Base-by-base conservation (phyloP, 2,329 filamentous ascomycete species). In the Pyrenochaeta sp. region DNA sequence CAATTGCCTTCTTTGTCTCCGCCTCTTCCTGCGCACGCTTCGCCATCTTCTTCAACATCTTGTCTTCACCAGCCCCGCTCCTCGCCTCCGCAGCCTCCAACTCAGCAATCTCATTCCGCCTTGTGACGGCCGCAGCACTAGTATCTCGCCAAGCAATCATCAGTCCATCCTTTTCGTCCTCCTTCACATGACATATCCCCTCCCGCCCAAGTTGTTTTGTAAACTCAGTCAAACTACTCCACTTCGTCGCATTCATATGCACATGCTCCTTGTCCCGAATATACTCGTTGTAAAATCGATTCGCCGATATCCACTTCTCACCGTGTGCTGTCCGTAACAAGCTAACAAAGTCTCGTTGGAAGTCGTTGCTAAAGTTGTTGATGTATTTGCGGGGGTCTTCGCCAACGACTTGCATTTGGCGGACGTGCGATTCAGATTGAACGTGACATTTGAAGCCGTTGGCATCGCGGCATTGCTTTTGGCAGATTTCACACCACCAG, bases 231-330 rank as follows among this genome's bases (percentile, higher is more conserved):
- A 99, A 78, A 48, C 86, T 91, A 3, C 88, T 85, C 92, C 92
- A 98, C 68, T 89, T 89, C 0, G 95, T 98, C 7, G 92, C 83
- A 75, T 97, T 97, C 90, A 98, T 92, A 73, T 98, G 95, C 7
- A 95, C 81, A 72, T 98, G 94, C 68, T 75, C 74, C 51, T 76
- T 76, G 20, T 77, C 89, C 14, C 87, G 83, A 64, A 98, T 97
- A 68, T 96, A 95, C 70, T 93, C 89, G 73, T 98, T 92, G 77
- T 99, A 99, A 75, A 98, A 98, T 57, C 91, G 88, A 70, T 99
- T 99, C 45, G 93, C 86, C 30, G 93, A 85, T 1, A 98, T 87
- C 66, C 87, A 85, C 76, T 99, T 99, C 77, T 97, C 92, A 58
- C 92, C 92, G 68, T 99, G 95, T 0, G 88, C 86, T 0, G 93